A percentile compares a stretch with the other conserved stretches of the same genome.
Conservation (phyloP, 2,329 filamentous ascomycete genomes). For the Ophiostoma ips region DNA sequence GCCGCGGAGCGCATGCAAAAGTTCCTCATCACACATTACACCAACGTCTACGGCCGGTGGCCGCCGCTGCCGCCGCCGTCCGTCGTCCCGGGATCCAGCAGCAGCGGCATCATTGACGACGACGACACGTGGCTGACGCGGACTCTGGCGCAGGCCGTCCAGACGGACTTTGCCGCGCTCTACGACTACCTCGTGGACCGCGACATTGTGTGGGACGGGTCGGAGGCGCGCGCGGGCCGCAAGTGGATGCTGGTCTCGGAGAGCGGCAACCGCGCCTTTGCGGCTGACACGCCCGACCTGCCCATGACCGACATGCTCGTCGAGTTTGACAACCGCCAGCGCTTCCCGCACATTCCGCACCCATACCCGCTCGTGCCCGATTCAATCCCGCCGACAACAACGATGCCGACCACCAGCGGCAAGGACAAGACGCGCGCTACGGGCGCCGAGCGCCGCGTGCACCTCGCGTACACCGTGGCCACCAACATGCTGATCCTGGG, state of each 20-base stretch:
- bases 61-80: slow-evolving; percentile 24
- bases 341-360: slow-evolving; percentile 52
- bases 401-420: slow-evolving; percentile 4
- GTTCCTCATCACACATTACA: slow-evolving; percentile 47
- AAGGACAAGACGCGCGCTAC: slow-evolving; percentile 16
- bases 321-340: slow-evolving; percentile 47
- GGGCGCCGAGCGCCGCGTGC: slow-evolving; percentile 34
- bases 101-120: too few relatives aligned
- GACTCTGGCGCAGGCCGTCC: slow-evolving; percentile 40
- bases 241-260: slow-evolving; percentile 50
- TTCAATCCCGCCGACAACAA: slow-evolving; percentile 24
- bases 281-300: slow-evolving; percentile 37
- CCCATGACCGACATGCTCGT: slow-evolving; percentile 53
- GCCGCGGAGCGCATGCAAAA: slow-evolving; percentile 45
- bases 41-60: slow-evolving; percentile 44
- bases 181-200: slow-evolving; percentile 60
- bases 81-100: slow-evolving; percentile 8
- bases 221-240: slow-evolving; percentile 44
- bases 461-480: slow-evolving; percentile 44
- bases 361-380: slow-evolving; percentile 52
- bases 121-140: slow-evolving; percentile 48
- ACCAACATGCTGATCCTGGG: slow-evolving; percentile 45
- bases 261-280: slow-evolving; percentile 30
- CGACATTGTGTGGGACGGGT: slow-evolving; percentile 50
- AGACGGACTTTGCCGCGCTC: slow-evolving; percentile 51